phyloP scores from a whole-genome alignment of 345 rosid species.

The Microthlaspi erraticum region DNA sequence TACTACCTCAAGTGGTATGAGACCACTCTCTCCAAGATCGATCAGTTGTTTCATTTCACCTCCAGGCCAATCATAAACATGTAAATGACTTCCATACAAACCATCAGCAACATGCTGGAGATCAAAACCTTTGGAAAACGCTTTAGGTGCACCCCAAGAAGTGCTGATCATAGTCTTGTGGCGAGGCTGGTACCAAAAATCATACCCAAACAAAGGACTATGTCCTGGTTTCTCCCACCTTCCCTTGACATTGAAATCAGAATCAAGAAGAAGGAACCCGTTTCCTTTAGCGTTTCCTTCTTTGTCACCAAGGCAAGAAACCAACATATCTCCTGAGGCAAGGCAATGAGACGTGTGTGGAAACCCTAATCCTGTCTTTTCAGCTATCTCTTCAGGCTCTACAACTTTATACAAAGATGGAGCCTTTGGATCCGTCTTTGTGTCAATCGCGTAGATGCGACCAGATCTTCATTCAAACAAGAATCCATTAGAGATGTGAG shows the following conservation, averaged over 20 bases:
- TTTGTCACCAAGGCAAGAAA: constrained; percentile 86
- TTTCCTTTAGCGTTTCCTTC: constrained; percentile 87
- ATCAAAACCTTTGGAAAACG: constrained; percentile 78
- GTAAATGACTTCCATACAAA: constrained; percentile 78
- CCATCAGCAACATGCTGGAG: constrained; percentile 85
- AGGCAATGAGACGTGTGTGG: constrained; percentile 96
- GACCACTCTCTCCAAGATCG: constrained; percentile 83
- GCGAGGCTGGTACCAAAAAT: constrained; percentile 97
- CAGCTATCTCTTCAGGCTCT: constrained; percentile 60
- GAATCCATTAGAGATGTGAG: neutral
- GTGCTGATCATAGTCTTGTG: constrained; percentile 91
- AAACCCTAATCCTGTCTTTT: constrained; percentile 83
- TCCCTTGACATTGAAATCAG: constrained; percentile 82
- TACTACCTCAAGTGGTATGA: constrained; percentile 78
- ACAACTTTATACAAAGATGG: constrained; percentile 80
- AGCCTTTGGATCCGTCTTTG: constrained; percentile 64
- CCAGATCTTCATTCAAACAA: constrained; percentile 64
- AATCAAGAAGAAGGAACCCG: constrained; percentile 91
- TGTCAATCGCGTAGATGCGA: constrained; percentile 76
- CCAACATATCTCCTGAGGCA: constrained; percentile 76
- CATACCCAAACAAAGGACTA: constrained; percentile 78
- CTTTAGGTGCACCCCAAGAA: constrained; percentile 93
- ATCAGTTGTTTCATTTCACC: constrained; percentile 84
- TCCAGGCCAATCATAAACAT: constrained; percentile 82
- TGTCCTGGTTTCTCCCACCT: constrained; percentile 96